Percentiles rank a stretch among this genome's conserved stretches.
phyloP scores from a whole-genome alignment of 441 rosid genomes.

The Erodium chrysanthum region DNA sequence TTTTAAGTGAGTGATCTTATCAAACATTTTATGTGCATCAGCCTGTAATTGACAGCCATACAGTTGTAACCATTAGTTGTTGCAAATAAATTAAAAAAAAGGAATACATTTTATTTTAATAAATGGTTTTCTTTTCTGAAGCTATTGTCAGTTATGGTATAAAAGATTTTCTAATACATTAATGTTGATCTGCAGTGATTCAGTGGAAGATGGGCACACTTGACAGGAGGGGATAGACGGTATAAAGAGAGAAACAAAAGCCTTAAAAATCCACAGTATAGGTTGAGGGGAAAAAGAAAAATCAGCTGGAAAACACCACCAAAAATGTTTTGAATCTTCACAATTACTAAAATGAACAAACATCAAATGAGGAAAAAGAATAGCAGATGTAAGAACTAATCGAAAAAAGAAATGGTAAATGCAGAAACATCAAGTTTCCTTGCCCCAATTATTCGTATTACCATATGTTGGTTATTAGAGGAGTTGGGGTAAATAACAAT shows the following conservation, averaged over 20 bases:
- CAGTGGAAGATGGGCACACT: not conserved
- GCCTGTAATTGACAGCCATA: slow-evolving; percentile 31
- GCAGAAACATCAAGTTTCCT: not conserved
- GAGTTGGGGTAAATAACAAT: not conserved
- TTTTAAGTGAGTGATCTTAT: slow-evolving; percentile 45
- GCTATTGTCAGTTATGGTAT: not conserved
- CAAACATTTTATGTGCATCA: slow-evolving; percentile 52
- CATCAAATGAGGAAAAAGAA: not conserved
- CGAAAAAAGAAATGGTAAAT: not conserved
- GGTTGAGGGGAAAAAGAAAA: no score
- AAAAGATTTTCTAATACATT: not conserved
- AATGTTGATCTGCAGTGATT: not conserved
- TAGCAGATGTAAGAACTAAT: not conserved
- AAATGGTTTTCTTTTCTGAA: not conserved
- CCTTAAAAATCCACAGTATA: not conserved
- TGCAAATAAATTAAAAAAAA: not conserved
- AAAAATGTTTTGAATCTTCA: not conserved
- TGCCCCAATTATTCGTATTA: not conserved
- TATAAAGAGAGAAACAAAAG: not conserved
- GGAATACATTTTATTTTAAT: not conserved
- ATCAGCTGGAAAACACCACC: not conserved
- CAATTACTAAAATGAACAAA: not conserved
- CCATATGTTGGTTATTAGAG: not conserved
- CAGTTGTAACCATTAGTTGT: not conserved
- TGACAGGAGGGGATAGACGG: no score